Conservation (phyloP, 257 asterid species). For the Nicotiana tabacum region DNA sequence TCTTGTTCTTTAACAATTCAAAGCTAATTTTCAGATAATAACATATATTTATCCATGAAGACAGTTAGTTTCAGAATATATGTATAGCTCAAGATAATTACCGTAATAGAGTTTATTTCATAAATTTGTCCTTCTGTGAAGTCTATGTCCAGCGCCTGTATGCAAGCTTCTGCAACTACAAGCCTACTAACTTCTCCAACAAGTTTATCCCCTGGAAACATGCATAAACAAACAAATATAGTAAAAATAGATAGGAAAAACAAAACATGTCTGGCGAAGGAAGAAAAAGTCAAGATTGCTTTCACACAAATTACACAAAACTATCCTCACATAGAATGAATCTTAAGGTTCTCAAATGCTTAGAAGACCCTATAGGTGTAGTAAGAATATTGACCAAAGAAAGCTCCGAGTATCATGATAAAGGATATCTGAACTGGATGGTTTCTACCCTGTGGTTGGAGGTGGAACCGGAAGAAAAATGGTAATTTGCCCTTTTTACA, state of each 20-base stretch:
- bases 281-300: not conserved
- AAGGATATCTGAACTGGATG: not conserved
- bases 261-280: not conserved
- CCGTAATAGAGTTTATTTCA: conserved; percentile 85
- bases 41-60: not conserved
- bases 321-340: not conserved
- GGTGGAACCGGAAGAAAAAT: not conserved
- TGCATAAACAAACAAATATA: not conserved
- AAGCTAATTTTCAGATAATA: not conserved
- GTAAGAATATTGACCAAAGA: not conserved
- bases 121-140: conserved; percentile 69
- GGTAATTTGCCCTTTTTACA: not conserved
- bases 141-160: conserved; percentile 81
- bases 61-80: not conserved
- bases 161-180: conserved; percentile 94
- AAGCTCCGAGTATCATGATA: not conserved
- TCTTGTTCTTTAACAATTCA: not conserved
- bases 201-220: conserved; percentile 71
- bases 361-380: not conserved
- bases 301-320: not conserved
- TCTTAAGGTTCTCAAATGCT: not conserved
- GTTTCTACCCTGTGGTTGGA: not conserved
- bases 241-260: not conserved
- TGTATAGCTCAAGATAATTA: conserved; percentile 16
- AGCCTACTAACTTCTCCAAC: conserved; percentile 94